Percentiles rank a stretch among this genome's conserved stretches.
These are phyloP conservation scores for Bruguiera parviflora DNA, from an alignment of 345 rosid genomes.

Conservation along the genomic window DNA sequence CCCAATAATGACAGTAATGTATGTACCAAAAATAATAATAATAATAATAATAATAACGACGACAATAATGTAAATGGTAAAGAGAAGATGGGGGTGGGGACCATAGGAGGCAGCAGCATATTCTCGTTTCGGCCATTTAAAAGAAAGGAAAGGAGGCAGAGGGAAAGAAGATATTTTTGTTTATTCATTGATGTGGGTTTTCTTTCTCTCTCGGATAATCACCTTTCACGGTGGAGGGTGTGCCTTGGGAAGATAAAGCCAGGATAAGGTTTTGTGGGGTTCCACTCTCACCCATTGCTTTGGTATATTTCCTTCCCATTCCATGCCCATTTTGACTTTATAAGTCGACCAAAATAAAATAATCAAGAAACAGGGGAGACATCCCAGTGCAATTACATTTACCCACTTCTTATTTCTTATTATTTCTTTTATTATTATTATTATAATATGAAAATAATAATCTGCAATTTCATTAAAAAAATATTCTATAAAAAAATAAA, in stretches of 20 bases:
- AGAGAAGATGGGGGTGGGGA: background rate
- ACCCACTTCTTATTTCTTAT: too few relatives aligned
- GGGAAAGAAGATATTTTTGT: background rate
- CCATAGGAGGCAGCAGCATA: constrained; percentile 1
- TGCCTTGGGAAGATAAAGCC: constrained; percentile 32
- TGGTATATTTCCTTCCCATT: background rate
- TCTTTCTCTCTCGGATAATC: constrained; percentile 9
- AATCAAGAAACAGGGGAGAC: too few relatives aligned
- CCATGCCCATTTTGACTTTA: constrained; percentile 15
- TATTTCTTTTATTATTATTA: too few relatives aligned
- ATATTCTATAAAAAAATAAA: too few relatives aligned
- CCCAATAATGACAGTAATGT: too few relatives aligned
- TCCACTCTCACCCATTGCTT: constrained; percentile 17
- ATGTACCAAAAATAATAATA: background rate
- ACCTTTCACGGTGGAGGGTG: constrained; percentile 34
- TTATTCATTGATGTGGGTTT: background rate
- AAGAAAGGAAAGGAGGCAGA: background rate
- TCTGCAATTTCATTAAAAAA: too few relatives aligned
- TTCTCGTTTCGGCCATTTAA: background rate
- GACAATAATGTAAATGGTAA: too few relatives aligned
- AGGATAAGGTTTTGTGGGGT: constrained; percentile 46
- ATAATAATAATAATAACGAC: too few relatives aligned
- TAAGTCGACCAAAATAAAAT: background rate
- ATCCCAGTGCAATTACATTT: too few relatives aligned
- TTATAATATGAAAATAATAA: too few relatives aligned